A percentile compares a stretch with the other conserved stretches of the same genome.
These are phyloP conservation scores for Fusarium succisae DNA, from an alignment of 2,329 filamentous ascomycete species.

Conservation along the genomic window DNA sequence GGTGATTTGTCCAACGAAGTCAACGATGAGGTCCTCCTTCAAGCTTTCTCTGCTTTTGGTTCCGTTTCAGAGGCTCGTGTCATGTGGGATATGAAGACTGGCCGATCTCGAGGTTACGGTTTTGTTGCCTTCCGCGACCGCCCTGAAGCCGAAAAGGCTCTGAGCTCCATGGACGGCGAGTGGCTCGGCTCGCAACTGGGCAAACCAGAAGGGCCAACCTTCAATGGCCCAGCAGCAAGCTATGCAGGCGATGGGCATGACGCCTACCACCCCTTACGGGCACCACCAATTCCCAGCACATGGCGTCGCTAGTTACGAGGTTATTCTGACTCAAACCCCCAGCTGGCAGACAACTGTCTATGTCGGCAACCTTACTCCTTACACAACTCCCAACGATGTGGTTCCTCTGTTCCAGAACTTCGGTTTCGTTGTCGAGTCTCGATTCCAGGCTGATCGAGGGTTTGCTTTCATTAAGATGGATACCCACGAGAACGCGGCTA, in stretches of 20 bases:
- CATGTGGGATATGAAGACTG: constrained; percentile 99
- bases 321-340: constrained; percentile 94
- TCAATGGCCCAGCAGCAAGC: constrained; percentile 98
- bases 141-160: constrained; percentile 90
- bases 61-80: constrained; percentile 96
- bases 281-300: constrained; percentile 98
- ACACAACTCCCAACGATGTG: constrained; percentile 95
- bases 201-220: constrained; percentile 99
- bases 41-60: constrained; percentile 96
- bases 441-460: constrained; percentile 96
- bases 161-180: constrained; percentile 98
- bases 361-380: constrained; percentile 96
- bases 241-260: constrained; percentile 98
- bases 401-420: constrained; percentile 99
- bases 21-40: constrained; percentile 92
- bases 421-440: constrained; percentile 95
- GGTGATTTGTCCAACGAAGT: constrained; percentile 98
- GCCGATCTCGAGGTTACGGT: constrained; percentile 94
- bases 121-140: constrained; percentile 98
- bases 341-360: constrained; percentile 99
- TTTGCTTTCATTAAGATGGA: constrained; percentile 99
- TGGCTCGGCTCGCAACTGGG: constrained; percentile 99
- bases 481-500: constrained; percentile 95
- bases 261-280: constrained; percentile 93
- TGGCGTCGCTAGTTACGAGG: constrained; percentile 96